Evolutionary conservation across 192 early-diverging fungal species (phyloP), one percentile per base, ranked within the genome.

Genomic region (Pilaira anomala): DNA sequence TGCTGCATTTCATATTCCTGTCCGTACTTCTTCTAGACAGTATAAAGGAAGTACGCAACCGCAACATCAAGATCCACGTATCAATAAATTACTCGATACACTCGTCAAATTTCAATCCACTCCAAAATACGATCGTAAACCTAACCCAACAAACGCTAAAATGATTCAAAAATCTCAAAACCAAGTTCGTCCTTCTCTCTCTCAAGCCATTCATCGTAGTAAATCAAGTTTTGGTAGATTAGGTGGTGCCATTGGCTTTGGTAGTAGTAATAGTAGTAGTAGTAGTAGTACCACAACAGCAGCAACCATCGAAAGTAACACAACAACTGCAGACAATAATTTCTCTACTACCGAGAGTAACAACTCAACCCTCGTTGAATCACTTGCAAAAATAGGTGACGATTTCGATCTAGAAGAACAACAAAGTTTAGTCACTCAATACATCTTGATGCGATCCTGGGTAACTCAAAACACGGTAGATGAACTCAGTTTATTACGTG

Each of bases 391-490:
- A 14, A 51, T 51, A 13, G 4, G 16, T 9, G 51, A 53, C 4
- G 52, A 18, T 28, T 64, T 54, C 45, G 51, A 64, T 53, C 0
- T 30, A 6, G 40, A 24, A 7, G 67, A 72, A 24, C 85, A 73
- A 2, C 78, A 80, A 48, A 70, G 71, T 29, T 48, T 91, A 58
- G 78, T 83, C 25, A 54, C 76, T 13, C 86, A 89, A 39, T 91
- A 88, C 76, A 67, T 91, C 18, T 63, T 92, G 45, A 85, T 84
- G 9, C 72, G 90, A 29, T 67, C 76, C 0, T 89, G 86, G 87
- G 78, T 84, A 4, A 78, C 80, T 19, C 86, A 92, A 72, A 85
- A 84, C 36, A 86, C 87, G 64, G 80, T 92, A 9, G 90, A 92
- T 65, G 87, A 89, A 62, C 63, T 92, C 30, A 88, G 86, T 56